A percentile compares a stretch with the other conserved stretches of the same genome.
phyloP scores from a whole-genome alignment of 345 rosid genomes.

The Nasturtium officinale region DNA sequence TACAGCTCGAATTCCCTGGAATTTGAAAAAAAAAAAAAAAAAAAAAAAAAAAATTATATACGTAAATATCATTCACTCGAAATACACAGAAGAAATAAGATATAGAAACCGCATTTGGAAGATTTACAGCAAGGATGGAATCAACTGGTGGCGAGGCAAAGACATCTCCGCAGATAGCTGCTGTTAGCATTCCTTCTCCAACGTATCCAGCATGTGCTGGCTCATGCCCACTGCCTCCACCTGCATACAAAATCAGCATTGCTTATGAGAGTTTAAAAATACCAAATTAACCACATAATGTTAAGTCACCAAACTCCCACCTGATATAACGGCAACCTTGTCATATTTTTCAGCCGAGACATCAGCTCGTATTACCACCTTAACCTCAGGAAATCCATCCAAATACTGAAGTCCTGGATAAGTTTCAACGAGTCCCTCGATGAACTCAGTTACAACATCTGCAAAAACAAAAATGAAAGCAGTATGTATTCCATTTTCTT shows the following conservation, averaged over 20 bases:
- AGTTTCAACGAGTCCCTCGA: constrained; percentile 93
- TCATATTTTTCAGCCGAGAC: constrained; percentile 64
- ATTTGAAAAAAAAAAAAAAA: constrained; percentile 30
- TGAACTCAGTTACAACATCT: constrained; percentile 95
- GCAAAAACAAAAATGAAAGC: constrained; percentile 26
- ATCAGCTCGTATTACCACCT: constrained; percentile 94
- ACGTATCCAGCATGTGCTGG: constrained; percentile 99
- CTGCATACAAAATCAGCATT: constrained; percentile 45
- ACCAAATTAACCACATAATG: background rate
- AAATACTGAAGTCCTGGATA: constrained; percentile 84
- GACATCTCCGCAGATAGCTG: constrained; percentile 94
- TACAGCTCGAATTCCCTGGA: constrained; percentile 94
- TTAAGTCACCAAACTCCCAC: constrained; percentile 42
- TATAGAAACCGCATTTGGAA: background rate
- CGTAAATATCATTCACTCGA: constrained; percentile 16
- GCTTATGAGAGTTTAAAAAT: constrained; percentile 2
- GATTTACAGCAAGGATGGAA: constrained; percentile 85
- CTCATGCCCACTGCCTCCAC: constrained; percentile 99
- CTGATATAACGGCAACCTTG: constrained; percentile 93
- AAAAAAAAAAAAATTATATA: too few species aligned
- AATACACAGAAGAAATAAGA: background rate
- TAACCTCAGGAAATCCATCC: constrained; percentile 98
- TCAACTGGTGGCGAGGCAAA: constrained; percentile 95
- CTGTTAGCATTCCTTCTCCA: constrained; percentile 99
- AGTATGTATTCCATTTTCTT: constrained; percentile 2